Evolutionary conservation across 164 flowering plant genomes (phyloP), one percentile per base, ranked within the genome.

Genomic region (Umbilicus rupestris): DNA sequence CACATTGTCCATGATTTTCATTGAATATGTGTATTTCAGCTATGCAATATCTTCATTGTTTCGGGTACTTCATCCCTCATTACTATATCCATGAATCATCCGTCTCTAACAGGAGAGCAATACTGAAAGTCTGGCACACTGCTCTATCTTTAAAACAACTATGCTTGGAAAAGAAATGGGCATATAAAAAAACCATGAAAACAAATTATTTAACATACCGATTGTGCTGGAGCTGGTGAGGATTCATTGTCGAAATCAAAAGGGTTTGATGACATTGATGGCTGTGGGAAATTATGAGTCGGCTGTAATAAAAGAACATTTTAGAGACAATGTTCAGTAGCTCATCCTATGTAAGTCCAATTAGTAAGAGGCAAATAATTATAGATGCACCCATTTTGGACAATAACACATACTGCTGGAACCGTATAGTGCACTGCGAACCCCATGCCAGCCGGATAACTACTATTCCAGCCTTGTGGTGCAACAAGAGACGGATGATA

Each of bases 231-330:
- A 71, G 44, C 80, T 26, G 76, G 69, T 60, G 80, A 63, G 63
- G 82, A 72, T 69, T 83, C 92, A 75, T 52, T 73, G 66, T 45
- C 73, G 52, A 85, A 57, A 79, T 91, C 97, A 72, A 94, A 94
- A 33, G 99, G 99, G 66, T 94, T 94, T 49, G 83, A 42, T 20
- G 96, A 82, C 71, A 71, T 86, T 59, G 85, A 66, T 63, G 75
- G 35, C 67, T 78, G 87, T 11, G 76, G 73, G 73, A 71, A 77
- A 46, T 75, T 68, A 39, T 76, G 81, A 76, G 81, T 70, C 26
- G 78, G 74, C 89, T 84, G 88, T 35, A n/a, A n/a, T n/a, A n/a
- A n/a, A n/a, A n/a, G n/a, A 71, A 74, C 37, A 68, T 30, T n/a
- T n/a, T n/a, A n/a, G n/a, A 35, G 58, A 69, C 66, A 17, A 50